Percentiles rank a stretch among this genome's conserved stretches.
Evolutionary conservation across 1,284 basidiomycete species (phyloP).

Genomic region (Hemileia vastatrix): DNA sequence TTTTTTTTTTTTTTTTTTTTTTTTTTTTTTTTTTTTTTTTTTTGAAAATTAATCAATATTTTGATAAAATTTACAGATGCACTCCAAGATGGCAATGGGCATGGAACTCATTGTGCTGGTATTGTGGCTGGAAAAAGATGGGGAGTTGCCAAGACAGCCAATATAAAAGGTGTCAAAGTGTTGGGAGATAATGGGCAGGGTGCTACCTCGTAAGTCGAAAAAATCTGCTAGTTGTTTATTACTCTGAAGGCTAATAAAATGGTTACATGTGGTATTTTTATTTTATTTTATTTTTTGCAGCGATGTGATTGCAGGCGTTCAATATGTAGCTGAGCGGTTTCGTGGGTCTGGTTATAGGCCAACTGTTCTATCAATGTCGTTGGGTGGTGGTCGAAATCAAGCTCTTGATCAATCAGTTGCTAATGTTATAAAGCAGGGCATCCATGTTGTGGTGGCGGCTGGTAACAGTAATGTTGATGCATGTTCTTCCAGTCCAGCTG

Average conservation of each 20-base stretch:
- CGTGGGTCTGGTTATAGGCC: conserved; percentile 24
- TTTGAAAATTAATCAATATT: neutral
- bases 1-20: neutral
- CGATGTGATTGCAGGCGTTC: conserved; percentile 25
- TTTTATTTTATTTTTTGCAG: neutral
- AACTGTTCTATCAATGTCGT: conserved; percentile 24
- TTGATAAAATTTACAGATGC: conserved; percentile 3
- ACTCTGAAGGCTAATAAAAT: no score
- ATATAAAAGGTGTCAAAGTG: conserved; percentile 27
- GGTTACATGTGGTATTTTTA: neutral
- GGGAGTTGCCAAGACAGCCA: conserved; percentile 27
- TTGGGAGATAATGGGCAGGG: conserved; percentile 26
- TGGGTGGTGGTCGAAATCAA: conserved; percentile 23
- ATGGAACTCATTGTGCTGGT: conserved; percentile 45
- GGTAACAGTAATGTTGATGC: conserved; percentile 27
- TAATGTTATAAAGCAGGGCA: conserved; percentile 22
- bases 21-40: neutral
- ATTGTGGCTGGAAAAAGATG: conserved; percentile 25
- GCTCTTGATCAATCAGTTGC: conserved; percentile 25
- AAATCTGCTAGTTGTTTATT: neutral
- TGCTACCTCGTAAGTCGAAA: conserved; percentile 17
- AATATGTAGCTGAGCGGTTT: conserved; percentile 18
- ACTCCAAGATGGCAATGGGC: conserved; percentile 39
- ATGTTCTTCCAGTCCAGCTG: conserved; percentile 25
- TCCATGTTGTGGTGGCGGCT: conserved; percentile 26